Evolutionary conservation across 129 eudicot genomes (phyloP), one percentile per base, ranked within the genome.

Genomic region (Chrysanthemum lavandulifolium): DNA sequence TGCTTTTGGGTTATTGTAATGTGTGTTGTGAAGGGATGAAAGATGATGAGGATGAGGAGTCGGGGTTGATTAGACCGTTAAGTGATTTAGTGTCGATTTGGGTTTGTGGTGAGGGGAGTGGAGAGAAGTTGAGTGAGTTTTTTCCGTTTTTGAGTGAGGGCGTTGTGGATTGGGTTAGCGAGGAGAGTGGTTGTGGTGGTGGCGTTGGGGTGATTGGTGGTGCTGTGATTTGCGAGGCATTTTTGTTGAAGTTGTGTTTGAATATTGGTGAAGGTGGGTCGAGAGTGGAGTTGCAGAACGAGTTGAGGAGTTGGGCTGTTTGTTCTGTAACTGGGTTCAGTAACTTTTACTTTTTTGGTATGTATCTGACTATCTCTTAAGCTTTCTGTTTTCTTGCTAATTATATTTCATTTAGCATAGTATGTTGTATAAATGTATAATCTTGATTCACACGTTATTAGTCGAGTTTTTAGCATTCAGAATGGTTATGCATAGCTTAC

Each of bases 231-330:
- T 70, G 79, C 13, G 89, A 90, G 80, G 82, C 82, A 0, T 83
- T 87, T 77, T 60, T 90, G 75, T 74, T 87, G 82, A 90, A 69
- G 66, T 53, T 85, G 76, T 85, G 91, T 76, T 72, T 88, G 67
- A 82, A 64, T 52, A 79, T 74, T 56, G 31, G 14, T 13, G 84
- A 75, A 0, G 90, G 85, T 23, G 61, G 71, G 40, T 76, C 81
- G 10, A 74, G 72, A 73, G 54, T 70, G 56, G 89, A 78, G 74
- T 19, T 81, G 82, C 84, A 75, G 78, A 73, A 77, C 25, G 89
- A 90, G 65, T 56, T 87, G 80, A 85, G 78, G 70, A 76, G 74
- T 48, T 90, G 96, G 96, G 80, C 84, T 68, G 84, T 85, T 78
- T 86, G 89, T 87, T 85, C 91, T 36, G 67, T 90, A 47, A 85